Conservation (phyloP, 2,329 filamentous ascomycete genomes). For the Trichoderma hamatum region DNA sequence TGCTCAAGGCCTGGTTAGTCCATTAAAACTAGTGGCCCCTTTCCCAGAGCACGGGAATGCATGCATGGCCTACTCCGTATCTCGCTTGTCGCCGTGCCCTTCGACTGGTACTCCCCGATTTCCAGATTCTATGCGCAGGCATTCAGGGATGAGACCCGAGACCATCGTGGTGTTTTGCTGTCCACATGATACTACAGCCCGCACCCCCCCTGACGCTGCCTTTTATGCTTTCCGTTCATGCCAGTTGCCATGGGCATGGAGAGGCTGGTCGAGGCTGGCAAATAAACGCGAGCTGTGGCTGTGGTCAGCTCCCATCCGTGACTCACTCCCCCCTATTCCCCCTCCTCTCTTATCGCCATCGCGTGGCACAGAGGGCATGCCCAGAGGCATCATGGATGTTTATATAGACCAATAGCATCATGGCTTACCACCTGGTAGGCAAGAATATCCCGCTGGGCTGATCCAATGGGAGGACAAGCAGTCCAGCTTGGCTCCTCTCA, state of each 20-base stretch:
- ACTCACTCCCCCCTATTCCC: conserved; percentile 10
- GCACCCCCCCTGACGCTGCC: neutral
- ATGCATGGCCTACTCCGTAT: conserved; percentile 21
- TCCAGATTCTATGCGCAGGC: neutral
- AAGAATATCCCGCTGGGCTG: neutral
- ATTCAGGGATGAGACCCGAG: conserved; percentile 4
- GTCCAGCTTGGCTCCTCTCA: neutral
- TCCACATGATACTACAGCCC: conserved; percentile 23
- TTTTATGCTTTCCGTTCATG: neutral
- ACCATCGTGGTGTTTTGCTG: neutral
- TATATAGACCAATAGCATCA: conserved; percentile 11
- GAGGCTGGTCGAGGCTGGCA: conserved; percentile 1
- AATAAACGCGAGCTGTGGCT: conserved; percentile 22
- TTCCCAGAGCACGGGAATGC: conserved; percentile 24
- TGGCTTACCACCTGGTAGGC: neutral
- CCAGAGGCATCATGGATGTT: neutral
- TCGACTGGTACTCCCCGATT: conserved; percentile 6
- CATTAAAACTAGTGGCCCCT: conserved; percentile 20
- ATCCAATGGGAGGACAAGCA: neutral
- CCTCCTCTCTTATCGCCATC: conserved; percentile 21
- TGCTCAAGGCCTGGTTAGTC: neutral
- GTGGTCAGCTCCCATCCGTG: conserved; percentile 23
- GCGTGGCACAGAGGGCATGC: conserved; percentile 20
- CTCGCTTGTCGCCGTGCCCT: conserved; percentile 24
- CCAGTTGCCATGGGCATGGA: conserved; percentile 16